These are phyloP conservation scores for Solanum lignicaule DNA, from an alignment of 257 asterid species.

Conservation along the genomic window DNA sequence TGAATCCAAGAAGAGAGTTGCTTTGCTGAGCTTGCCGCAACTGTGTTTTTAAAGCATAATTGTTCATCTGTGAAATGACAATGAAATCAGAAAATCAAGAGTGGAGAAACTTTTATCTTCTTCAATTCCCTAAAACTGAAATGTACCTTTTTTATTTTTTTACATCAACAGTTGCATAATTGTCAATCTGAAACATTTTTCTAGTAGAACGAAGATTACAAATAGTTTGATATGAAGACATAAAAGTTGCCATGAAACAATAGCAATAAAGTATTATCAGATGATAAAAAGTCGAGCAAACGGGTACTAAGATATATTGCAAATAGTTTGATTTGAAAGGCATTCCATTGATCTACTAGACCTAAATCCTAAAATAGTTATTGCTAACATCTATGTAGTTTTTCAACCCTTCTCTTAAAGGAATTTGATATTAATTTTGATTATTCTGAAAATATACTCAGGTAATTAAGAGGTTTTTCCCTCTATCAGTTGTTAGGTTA, in stretches of 20 bases:
- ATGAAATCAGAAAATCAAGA: neutral
- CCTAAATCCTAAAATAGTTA: neutral
- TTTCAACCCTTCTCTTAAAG: neutral
- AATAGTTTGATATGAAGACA: neutral
- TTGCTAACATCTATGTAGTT: neutral
- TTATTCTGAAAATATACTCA: neutral
- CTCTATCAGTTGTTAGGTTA: neutral
- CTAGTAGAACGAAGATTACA: neutral
- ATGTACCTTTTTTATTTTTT: neutral
- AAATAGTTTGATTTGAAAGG: neutral
- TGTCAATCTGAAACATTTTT: neutral
- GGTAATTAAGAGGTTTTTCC: neutral
- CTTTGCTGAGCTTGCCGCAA: conserved; percentile 50
- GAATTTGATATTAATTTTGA: neutral
- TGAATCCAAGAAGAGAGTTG: conserved; percentile 49
- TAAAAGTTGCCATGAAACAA: neutral
- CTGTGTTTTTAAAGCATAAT: conserved; percentile 61
- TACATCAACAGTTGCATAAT: neutral
- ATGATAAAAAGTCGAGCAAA: neutral
- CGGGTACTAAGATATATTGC: neutral
- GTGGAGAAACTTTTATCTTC: neutral
- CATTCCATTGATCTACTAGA: neutral
- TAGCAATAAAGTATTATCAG: neutral
- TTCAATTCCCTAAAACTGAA: neutral
- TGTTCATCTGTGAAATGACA: conserved; percentile 43